Base-by-base conservation (phyloP, 2,329 filamentous ascomycete genomes). In the Ophiostoma sp. region DNA sequence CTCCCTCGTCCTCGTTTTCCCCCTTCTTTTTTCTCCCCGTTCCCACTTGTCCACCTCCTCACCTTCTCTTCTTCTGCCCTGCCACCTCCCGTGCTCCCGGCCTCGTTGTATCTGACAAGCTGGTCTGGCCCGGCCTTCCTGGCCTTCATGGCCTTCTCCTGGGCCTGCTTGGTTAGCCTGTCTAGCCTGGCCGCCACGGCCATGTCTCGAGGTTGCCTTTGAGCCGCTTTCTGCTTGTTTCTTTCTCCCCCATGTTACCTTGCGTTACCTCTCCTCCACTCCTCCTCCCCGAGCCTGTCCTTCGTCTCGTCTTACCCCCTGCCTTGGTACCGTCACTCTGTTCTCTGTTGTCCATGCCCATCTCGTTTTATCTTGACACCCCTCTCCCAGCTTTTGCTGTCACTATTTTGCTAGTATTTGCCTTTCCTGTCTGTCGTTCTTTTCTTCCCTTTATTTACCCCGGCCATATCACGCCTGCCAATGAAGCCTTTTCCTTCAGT, bases 131-230 rank as follows among this genome's bases (percentile, higher is more conserved):
- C 15, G 39, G 39, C 39, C 39, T 42, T 42, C 9, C 9, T 42
- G 39, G 39, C 39, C 9, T 42, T 42, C 50, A 11, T 57, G 12
- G 48, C 3, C 33, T 42, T 5, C 22, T n/a, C n/a, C n/a, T n/a
- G n/a, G 48, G 31, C 33, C 61, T n/a, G 19, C 19, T 39, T 36
- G 59, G 28, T 6, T 7, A 33, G 22, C 15, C 8, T 63, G 28
- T 19, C 28, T 19, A 36, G 66, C 25, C 42, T 33, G 45, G 68
- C 68, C 68, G 68, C 68, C 68, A 57, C 31, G n/a, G 68, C 15
- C 68, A 19, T 70, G 68, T 42, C 50, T 70, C 68, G 68, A 70
- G 31, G 33, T 42, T 70, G 31, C 48, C 50, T 31, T 57, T 55
- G 66, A 69, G 66, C 66, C 66, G 66, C 45, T 33, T 22, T 48